Conservation (phyloP, 2,329 filamentous ascomycete genomes). For the Akanthomyces dipterigenus region DNA sequence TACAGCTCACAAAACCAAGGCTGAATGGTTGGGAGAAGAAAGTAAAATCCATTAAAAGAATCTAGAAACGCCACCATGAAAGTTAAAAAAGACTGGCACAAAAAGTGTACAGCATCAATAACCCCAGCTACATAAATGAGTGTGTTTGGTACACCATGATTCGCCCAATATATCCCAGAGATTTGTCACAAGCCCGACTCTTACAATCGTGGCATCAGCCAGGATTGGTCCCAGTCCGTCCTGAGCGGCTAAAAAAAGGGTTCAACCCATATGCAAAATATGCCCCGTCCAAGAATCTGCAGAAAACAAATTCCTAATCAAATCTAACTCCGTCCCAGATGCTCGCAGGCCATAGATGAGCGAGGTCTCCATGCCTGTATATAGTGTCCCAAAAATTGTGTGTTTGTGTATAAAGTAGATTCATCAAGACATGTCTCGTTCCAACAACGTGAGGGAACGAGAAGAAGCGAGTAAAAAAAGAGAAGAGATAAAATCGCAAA, state of each 20-base stretch:
- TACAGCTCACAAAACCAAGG: too few species aligned
- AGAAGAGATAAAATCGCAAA: constrained; percentile 2
- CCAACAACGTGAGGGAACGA: constrained; percentile 17
- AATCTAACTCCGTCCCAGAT: constrained; percentile 7
- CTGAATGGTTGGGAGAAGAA: not conserved
- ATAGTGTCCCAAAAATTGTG: not conserved
- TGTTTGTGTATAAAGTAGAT: constrained; percentile 12
- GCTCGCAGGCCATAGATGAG: constrained; percentile 4
- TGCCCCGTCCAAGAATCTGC: not conserved
- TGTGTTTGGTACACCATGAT: constrained; percentile 4
- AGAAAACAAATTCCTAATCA: not conserved
- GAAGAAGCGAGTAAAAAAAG: constrained; percentile 16
- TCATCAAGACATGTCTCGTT: constrained; percentile 29
- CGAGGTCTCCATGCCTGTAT: not conserved
- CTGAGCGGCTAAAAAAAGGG: not conserved
- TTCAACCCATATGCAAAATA: constrained; percentile 5
- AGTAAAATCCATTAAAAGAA: constrained; percentile 7
- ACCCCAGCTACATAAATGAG: not conserved
- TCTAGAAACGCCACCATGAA: constrained; percentile 4
- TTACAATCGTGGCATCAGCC: not conserved
- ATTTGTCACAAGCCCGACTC: not conserved
- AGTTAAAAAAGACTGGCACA: not conserved
- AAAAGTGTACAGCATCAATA: not conserved
- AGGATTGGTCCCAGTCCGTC: not conserved
- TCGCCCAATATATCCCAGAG: not conserved